Base-by-base conservation (phyloP, 2,329 filamentous ascomycete species). In the Meredithiella fracta region DNA sequence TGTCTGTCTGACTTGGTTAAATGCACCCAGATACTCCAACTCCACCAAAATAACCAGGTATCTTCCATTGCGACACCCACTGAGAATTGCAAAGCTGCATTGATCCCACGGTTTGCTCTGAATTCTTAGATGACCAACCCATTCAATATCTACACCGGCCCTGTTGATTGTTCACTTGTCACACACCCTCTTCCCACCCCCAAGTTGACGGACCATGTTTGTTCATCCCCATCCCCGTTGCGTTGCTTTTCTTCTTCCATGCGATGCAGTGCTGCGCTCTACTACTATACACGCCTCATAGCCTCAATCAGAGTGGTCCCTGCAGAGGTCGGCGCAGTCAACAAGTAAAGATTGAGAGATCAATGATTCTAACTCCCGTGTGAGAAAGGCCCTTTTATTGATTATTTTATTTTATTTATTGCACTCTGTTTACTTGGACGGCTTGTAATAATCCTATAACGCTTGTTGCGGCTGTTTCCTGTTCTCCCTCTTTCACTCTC, bases 241-340 rank as follows among this genome's bases (percentile, higher is more conserved):
- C 11, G 11, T 47, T 47, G 22, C 25, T 54, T 54, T 34, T 25
- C 40, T 47, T 22, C n/a, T 47, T 26, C 44, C 53, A 15, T 49
- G 42, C 26, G 9, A 22, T 53, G 31, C 34, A 38, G 38, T 54
- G 42, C 53, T 44, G 40, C 40, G 40, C 15, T 56, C 54, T 56
- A 15, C 47, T 31, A 29, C 15, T 17, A 25, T 25, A 26, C 47
- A 52, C 54, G 54, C 54, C 54, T 56, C 54, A 56, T 49, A 51
- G 54, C 47, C 54, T 38, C 54, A 51, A 51, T 56, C 37, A 42
- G 31, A 50, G 54, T 51, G 54, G 47, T 47, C 54, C 54, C 54
- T 56, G 54, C 47, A 51, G 47, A 31, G 15, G 23, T 51, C n/a
- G 49, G 29, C 15, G 26, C 26, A 29, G 49, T 34, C 49, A 51